phyloP scores from a whole-genome alignment of 2,329 filamentous ascomycete genomes.

The Amphichorda felina region DNA sequence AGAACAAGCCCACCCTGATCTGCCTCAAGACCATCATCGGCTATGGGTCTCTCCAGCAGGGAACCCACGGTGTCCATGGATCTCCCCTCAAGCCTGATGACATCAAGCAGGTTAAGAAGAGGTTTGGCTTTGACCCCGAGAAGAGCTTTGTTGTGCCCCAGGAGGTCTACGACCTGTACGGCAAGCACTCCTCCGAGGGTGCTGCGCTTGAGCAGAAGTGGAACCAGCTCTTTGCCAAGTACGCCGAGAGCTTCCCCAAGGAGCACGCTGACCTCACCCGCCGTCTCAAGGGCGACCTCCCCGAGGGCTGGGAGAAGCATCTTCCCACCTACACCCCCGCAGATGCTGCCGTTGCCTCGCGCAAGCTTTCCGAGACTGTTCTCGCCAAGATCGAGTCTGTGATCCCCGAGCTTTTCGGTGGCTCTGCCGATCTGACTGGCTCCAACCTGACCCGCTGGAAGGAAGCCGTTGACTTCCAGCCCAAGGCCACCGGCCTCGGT shows the following conservation, averaged over 20 bases:
- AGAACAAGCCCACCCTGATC: slow-evolving; percentile 93
- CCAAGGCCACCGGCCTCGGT: slow-evolving; percentile 72
- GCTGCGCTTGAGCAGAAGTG: slow-evolving; percentile 87
- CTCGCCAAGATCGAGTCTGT: slow-evolving; percentile 74
- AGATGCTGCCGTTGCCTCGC: slow-evolving; percentile 77
- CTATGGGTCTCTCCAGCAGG: slow-evolving; percentile 85
- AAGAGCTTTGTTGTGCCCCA: slow-evolving; percentile 89
- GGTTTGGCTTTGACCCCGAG: slow-evolving; percentile 92
- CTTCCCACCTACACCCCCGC: slow-evolving; percentile 82
- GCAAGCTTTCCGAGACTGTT: slow-evolving; percentile 93
- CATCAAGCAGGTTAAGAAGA: slow-evolving; percentile 83
- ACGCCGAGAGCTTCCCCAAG: slow-evolving; percentile 62
- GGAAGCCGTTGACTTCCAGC: slow-evolving; percentile 94
- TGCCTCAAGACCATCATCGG: slow-evolving; percentile 96
- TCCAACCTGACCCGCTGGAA: slow-evolving; percentile 99
- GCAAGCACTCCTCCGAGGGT: slow-evolving; percentile 74
- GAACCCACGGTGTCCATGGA: slow-evolving; percentile 92
- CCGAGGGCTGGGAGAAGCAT: slow-evolving; percentile 91
- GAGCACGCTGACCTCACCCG: slow-evolving; percentile 74
- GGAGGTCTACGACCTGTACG: slow-evolving; percentile 84
- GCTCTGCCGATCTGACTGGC: slow-evolving; percentile 93
- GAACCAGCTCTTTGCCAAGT: slow-evolving; percentile 87
- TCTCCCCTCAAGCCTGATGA: slow-evolving; percentile 93
- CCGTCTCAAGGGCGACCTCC: slow-evolving; percentile 71
- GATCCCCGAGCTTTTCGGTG: slow-evolving; percentile 85